A percentile compares a stretch with the other conserved stretches of the same genome.
Evolutionary conservation across 2,329 filamentous ascomycete species (phyloP).

Genomic region (Clonostachys solani): DNA sequence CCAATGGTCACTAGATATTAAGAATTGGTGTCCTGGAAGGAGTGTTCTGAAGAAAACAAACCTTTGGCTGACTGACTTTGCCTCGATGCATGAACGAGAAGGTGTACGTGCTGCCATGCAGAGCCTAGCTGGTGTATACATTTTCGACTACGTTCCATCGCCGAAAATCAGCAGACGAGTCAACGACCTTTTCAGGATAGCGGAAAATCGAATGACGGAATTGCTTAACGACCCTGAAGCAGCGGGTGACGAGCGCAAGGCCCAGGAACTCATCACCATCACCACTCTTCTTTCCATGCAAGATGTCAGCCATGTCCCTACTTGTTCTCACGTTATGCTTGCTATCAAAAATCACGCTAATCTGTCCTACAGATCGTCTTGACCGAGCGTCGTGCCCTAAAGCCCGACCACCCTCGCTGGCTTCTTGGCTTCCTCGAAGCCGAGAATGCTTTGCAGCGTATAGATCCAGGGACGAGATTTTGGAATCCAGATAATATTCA

Average conservation of each 20-base stretch:
- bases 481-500: slow-evolving; percentile 26
- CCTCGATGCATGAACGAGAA: slow-evolving; percentile 25
- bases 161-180: slow-evolving; percentile 21
- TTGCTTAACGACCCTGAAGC: slow-evolving; percentile 15
- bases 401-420: slow-evolving; percentile 26
- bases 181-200: slow-evolving; percentile 21
- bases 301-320: slow-evolving; percentile 19
- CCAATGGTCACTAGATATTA: slow-evolving; percentile 18
- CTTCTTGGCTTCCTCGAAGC: slow-evolving; percentile 26
- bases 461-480: slow-evolving; percentile 28
- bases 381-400: slow-evolving; percentile 26
- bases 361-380: slow-evolving; percentile 21
- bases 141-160: slow-evolving; percentile 31
- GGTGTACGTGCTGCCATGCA: slow-evolving; percentile 31
- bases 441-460: slow-evolving; percentile 25
- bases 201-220: slow-evolving; percentile 19
- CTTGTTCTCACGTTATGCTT: slow-evolving; percentile 1
- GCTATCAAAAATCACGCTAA: not conserved
- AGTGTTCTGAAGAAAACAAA: slow-evolving; percentile 30
- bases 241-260: slow-evolving; percentile 7
- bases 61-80: slow-evolving; percentile 32
- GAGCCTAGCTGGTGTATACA: slow-evolving; percentile 32
- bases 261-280: slow-evolving; percentile 28
- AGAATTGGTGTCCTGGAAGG: slow-evolving; percentile 33
- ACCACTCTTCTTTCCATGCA: slow-evolving; percentile 31